Evolutionary conservation across 805 yeast genomes (phyloP).

Genomic region (Debaryomyces maramus): DNA sequence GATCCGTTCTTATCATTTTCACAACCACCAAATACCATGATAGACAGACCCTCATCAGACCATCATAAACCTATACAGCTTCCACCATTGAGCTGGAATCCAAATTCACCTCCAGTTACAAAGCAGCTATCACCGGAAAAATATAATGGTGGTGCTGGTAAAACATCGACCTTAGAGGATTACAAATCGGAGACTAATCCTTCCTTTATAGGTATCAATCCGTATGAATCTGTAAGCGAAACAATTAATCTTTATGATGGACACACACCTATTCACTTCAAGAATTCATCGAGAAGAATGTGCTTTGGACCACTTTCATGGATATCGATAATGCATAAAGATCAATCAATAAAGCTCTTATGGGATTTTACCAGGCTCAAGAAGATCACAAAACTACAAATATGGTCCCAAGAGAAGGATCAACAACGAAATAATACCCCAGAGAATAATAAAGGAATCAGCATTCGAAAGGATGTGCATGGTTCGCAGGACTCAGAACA

Average conservation of each 20-base stretch:
- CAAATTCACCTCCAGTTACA: neutral
- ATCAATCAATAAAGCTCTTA: constrained; percentile 24
- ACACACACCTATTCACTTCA: constrained; percentile 42
- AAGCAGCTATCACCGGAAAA: neutral
- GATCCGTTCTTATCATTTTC: neutral
- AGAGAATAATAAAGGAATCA: neutral
- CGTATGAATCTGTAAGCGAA: constrained; percentile 29
- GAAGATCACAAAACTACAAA: constrained; percentile 1
- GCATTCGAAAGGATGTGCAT: neutral
- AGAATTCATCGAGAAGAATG: constrained; percentile 37
- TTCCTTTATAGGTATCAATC: constrained; percentile 21
- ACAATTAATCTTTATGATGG: constrained; percentile 43
- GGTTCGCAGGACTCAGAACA: constrained; percentile 2
- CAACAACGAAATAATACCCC: neutral
- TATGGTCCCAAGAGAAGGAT: neutral
- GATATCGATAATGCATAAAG: constrained; percentile 49
- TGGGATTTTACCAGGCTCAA: constrained; percentile 10
- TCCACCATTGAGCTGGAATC: neutral
- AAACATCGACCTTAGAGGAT: neutral
- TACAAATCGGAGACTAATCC: constrained; percentile 1
- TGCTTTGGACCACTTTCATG: constrained; percentile 56
- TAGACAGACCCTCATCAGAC: neutral
- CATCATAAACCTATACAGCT: neutral
- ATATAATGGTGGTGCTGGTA: neutral
- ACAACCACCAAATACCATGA: neutral